phyloP scores from a whole-genome alignment of 2,329 filamentous ascomycete species.

The Plenodomus lindquistii region DNA sequence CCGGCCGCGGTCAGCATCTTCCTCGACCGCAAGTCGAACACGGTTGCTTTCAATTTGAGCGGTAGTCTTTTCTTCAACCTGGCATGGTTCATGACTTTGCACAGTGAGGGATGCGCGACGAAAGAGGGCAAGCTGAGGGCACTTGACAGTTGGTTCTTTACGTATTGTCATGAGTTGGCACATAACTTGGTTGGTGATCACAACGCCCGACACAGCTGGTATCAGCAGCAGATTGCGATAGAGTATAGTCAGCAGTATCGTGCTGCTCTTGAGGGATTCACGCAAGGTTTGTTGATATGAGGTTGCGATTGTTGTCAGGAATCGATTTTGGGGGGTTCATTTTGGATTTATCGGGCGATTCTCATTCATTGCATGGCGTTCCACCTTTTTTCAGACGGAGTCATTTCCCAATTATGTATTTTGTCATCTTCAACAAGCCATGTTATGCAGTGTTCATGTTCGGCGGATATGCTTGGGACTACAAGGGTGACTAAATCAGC shows the following conservation, averaged over 20 bases:
- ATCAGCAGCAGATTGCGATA: slow-evolving; percentile 45
- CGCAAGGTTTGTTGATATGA: slow-evolving; percentile 22
- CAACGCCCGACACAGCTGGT: slow-evolving; percentile 45
- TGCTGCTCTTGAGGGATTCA: slow-evolving; percentile 27
- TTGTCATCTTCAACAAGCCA: too few species aligned
- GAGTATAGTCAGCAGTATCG: slow-evolving; percentile 41
- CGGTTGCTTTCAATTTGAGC: slow-evolving; percentile 88
- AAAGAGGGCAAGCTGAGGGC: slow-evolving; percentile 45
- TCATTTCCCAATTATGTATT: too few species aligned
- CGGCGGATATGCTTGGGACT: too few species aligned
- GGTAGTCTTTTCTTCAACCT: slow-evolving; percentile 95
- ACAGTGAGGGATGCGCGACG: slow-evolving; percentile 48
- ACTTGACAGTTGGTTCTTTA: slow-evolving; percentile 87
- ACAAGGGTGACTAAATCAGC: too few species aligned
- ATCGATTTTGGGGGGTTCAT: neutral
- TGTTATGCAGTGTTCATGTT: too few species aligned
- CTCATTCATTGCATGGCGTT: too few species aligned
- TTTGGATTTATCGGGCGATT: too few species aligned
- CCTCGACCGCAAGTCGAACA: slow-evolving; percentile 75
- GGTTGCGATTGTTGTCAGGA: neutral
- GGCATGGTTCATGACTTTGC: slow-evolving; percentile 80
- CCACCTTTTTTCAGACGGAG: too few species aligned
- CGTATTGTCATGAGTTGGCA: slow-evolving; percentile 92
- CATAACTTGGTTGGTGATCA: slow-evolving; percentile 87
- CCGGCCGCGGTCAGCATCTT: slow-evolving; percentile 79